These are phyloP conservation scores for Pythium guiyangense DNA, from an alignment of 352 stramenopile species.

Conservation along the genomic window DNA sequence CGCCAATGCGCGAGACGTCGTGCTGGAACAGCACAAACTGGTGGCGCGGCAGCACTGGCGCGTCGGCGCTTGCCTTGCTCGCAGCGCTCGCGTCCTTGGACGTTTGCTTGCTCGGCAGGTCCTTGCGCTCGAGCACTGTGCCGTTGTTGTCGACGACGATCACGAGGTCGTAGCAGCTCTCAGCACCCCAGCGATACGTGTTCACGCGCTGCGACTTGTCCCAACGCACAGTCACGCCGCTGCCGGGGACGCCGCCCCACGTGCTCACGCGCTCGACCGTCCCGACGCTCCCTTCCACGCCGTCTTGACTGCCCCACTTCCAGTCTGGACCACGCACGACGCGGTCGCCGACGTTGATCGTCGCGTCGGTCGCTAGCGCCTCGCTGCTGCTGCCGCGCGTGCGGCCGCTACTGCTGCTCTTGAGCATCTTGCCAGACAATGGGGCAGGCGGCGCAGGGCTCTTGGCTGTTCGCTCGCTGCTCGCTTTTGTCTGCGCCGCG, in stretches of 20 bases:
- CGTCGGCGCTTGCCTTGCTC: slow-evolving; percentile 7
- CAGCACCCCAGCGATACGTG: slow-evolving; percentile 75
- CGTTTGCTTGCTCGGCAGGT: slow-evolving; percentile 28
- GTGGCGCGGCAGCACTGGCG: slow-evolving; percentile 29
- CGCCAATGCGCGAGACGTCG: slow-evolving; percentile 36
- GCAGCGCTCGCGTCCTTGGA: slow-evolving; percentile 13
- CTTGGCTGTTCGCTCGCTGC: slow-evolving; percentile 23
- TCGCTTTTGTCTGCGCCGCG: slow-evolving; percentile 19
- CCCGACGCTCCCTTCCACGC: slow-evolving; percentile 47
- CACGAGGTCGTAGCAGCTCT: slow-evolving; percentile 73
- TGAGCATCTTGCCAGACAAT: slow-evolving; percentile 1
- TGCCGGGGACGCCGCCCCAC: slow-evolving; percentile 72
- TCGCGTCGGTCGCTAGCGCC: not conserved
- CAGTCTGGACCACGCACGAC: slow-evolving; percentile 71
- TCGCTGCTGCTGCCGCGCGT: not conserved
- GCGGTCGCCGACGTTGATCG: slow-evolving; percentile 58
- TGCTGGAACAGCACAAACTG: slow-evolving; percentile 65
- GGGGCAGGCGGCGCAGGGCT: not conserved
- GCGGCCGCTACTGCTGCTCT: not conserved
- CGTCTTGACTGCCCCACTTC: slow-evolving; percentile 83
- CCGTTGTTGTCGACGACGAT: slow-evolving; percentile 59
- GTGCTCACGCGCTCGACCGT: slow-evolving; percentile 76
- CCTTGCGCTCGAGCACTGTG: slow-evolving; percentile 38
- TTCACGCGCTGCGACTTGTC: slow-evolving; percentile 83
- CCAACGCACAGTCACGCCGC: slow-evolving; percentile 75